phyloP scores from a whole-genome alignment of 495 filamentous ascomycete species.

The Penicillium paradoxum region DNA sequence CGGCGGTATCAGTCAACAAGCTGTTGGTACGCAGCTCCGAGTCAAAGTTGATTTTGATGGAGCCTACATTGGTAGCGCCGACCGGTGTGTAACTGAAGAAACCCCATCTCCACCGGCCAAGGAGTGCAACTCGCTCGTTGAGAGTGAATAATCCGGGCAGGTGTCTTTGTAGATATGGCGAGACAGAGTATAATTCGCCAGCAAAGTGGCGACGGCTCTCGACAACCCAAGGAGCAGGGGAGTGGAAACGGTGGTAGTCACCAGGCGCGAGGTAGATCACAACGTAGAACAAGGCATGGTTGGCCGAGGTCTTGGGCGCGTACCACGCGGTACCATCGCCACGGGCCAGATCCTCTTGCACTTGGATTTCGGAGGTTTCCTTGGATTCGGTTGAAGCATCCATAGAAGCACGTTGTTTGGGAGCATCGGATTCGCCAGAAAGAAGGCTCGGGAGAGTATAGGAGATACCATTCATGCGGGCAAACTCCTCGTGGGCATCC shows the following conservation, averaged over 20 bases:
- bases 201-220: constrained; percentile 91
- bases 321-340: constrained; percentile 72
- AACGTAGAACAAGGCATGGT: constrained; percentile 76
- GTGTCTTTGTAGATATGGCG: constrained; percentile 85
- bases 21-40: constrained; percentile 89
- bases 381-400: constrained; percentile 65
- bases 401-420: constrained; percentile 37
- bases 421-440: constrained; percentile 54
- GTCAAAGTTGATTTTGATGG: constrained; percentile 97
- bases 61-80: constrained; percentile 97
- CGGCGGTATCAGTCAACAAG: constrained; percentile 81
- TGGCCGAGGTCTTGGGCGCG: constrained; percentile 55
- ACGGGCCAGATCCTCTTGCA: constrained; percentile 75
- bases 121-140: constrained; percentile 90
- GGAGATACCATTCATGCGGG: constrained; percentile 90
- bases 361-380: constrained; percentile 67
- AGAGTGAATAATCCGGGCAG: constrained; percentile 92
- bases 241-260: constrained; percentile 98
- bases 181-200: constrained; percentile 91
- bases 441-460: constrained; percentile 90
- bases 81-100: constrained; percentile 97
- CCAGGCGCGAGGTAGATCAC: constrained; percentile 98
- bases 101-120: constrained; percentile 93
- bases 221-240: constrained; percentile 88
- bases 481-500: constrained; percentile 82